These are phyloP conservation scores for Aspergillus niger DNA, from an alignment of 2,329 filamentous ascomycete genomes.

Conservation along the genomic window DNA sequence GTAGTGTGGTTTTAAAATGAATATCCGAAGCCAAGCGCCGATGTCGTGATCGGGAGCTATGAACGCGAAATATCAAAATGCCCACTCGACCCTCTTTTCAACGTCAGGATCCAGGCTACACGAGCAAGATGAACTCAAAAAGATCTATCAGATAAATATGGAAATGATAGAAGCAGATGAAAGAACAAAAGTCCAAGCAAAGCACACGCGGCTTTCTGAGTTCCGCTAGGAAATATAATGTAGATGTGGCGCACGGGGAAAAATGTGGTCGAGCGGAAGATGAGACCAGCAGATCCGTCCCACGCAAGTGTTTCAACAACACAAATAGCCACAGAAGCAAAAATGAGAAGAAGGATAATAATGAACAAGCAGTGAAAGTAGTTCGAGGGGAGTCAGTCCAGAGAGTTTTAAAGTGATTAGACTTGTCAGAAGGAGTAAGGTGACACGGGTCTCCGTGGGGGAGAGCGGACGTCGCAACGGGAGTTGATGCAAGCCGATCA, in stretches of 20 bases:
- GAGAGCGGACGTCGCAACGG: constrained; percentile 9
- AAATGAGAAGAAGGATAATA: constrained; percentile 11
- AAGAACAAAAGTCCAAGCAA: background rate
- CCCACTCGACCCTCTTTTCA: constrained; percentile 13
- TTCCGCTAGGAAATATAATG: background rate
- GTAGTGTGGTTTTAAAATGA: constrained; percentile 20
- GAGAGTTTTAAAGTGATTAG: constrained; percentile 16
- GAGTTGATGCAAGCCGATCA: constrained; percentile 13
- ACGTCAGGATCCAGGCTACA: constrained; percentile 4
- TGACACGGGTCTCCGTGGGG: constrained; percentile 17
- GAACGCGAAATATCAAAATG: constrained; percentile 25
- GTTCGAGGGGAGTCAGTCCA: background rate
- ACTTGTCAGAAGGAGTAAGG: constrained; percentile 13
- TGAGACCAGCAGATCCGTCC: background rate
- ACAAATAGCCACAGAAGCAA: background rate
- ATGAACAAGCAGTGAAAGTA: constrained; percentile 12
- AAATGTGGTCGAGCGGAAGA: background rate
- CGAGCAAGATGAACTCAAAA: constrained; percentile 1
- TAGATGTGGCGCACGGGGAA: constrained; percentile 7
- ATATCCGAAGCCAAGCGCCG: constrained; percentile 22
- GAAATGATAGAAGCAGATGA: background rate
- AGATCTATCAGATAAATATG: background rate
- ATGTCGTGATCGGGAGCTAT: constrained; percentile 33
- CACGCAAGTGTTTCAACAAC: background rate
- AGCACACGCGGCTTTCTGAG: background rate